Evolutionary conservation across 2,329 filamentous ascomycete species (phyloP), one percentile per base, ranked within the genome.

Genomic region (Trichophyton verrucosum): DNA sequence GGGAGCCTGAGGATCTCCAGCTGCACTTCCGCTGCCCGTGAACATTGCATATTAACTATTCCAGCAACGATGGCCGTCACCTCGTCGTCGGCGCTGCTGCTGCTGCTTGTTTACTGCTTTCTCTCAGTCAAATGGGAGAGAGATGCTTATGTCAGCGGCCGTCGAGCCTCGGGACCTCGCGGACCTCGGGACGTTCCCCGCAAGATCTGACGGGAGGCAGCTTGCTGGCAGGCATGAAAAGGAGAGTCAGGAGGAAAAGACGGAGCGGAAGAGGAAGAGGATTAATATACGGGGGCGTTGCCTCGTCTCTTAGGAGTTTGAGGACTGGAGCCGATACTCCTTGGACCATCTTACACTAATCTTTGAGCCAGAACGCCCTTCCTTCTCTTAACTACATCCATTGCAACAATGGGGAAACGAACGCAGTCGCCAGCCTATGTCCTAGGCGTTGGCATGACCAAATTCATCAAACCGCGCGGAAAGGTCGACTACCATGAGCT

Each of bases 401-500:
- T 30, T 13, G 11, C 53, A 70, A 78, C 58, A 63, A 82, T 82
- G 80, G 76, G 74, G 65, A 77, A 78, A 67, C 80, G 81, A 66
- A 67, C 73, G 70, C 71, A 72, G 60, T 76, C 78, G 64, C 81
- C 81, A 67, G 81, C 81, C 80, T 97, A 97, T 80, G 89, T 97
- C 72, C 85, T 97, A 63, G 92, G 92, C 79, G 94, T 97, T 68
- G 92, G 92, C 78, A 94, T 97, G 89, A 97, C 92, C 77, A 95
- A 95, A 77, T 97, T 97, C 82, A 92, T 96, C 83, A 96, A 96
- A 80, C 91, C 91, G 47, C 85, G 91, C 61, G 89, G 90, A 72
- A 92, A 92, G 73, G 88, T 95, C 66, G 91, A 96, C 78, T 96
- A 96, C 77, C 90, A 90, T 6, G 91, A 96, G 72, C 85, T 96